Evolutionary conservation across 805 yeast genomes (phyloP), one percentile per base, ranked within the genome.

Genomic region (Candida stauntonica): DNA sequence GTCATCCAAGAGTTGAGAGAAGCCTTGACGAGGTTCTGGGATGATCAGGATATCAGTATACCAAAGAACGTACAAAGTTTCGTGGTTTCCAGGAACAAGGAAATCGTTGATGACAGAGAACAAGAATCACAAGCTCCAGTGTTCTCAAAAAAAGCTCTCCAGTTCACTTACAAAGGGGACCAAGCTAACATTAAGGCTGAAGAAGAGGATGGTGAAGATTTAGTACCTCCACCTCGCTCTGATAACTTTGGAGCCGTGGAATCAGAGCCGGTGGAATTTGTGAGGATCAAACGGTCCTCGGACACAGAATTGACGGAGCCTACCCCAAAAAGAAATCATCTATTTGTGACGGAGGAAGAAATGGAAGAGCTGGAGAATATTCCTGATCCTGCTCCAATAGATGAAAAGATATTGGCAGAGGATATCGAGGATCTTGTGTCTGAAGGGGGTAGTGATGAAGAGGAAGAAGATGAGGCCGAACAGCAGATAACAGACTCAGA

Each of bases 1-100:
- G 55, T 89, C 2, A 48, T 83, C 5, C 83, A 79, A 24, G 61
- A 62, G 2, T 46, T 91, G 5, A 66, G 76, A 37, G 73, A 67
- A n/a, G 57, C 65, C n/a, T 50, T 89, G 14, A 50, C 54, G 0
- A 55, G 58, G 1, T 68, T 73, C 40, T 86, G 73, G 51, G 68
- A 73, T 16, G 36, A 38, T 17, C 55, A 63, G 45, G 64, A 63
- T 40, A 39, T 61, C 20, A 52, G 52, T 27, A 41, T 66, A 9
- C 65, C 65, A 33, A 58, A 47, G 36, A 51, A 46, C 38, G 18
- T 38, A 30, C 31, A 33, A 12, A 19, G 34, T 14, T 39, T 35
- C 16, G 41, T 31, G 31, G 26, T 27, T 29, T 17, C 26, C 36
- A 35, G 14, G 17, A 39, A 26, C 20, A 38, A 46, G 17, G 35